Percentiles rank a stretch among this genome's conserved stretches.
These are phyloP conservation scores for Tarenaya hassleriana DNA, from an alignment of 345 rosid genomes.

Conservation along the genomic window DNA sequence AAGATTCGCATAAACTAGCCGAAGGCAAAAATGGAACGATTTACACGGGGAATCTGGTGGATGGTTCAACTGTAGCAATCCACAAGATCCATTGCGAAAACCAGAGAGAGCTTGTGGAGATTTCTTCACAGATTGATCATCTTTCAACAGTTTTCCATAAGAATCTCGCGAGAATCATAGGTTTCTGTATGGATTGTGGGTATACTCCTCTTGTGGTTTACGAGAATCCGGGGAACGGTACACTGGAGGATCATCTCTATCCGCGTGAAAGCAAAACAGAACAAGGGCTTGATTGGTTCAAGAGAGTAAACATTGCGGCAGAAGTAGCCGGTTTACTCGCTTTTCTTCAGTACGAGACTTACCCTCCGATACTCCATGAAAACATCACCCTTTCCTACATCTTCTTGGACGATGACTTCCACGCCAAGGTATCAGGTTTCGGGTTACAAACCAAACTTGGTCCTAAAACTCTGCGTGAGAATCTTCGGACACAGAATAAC, in stretches of 20 bases:
- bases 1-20: slow-evolving; percentile 44
- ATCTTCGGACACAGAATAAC: slow-evolving; percentile 11
- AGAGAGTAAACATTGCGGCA: slow-evolving; percentile 51
- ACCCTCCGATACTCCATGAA: slow-evolving; percentile 60
- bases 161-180: slow-evolving; percentile 61
- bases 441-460: slow-evolving; percentile 32
- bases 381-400: slow-evolving; percentile 47
- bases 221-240: slow-evolving; percentile 65
- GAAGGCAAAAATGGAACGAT: slow-evolving; percentile 41
- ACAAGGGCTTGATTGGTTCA: slow-evolving; percentile 62
- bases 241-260: slow-evolving; percentile 45
- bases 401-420: slow-evolving; percentile 50
- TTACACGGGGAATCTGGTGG: slow-evolving; percentile 49
- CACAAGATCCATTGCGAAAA: slow-evolving; percentile 56
- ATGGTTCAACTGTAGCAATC: slow-evolving; percentile 58
- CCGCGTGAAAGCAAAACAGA: slow-evolving; percentile 23
- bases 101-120: slow-evolving; percentile 49
- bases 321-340: slow-evolving; percentile 62
- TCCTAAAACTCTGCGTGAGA: neutral
- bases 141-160: slow-evolving; percentile 49
- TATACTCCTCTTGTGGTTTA: slow-evolving; percentile 51
- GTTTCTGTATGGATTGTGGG: slow-evolving; percentile 59
- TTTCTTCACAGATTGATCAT: slow-evolving; percentile 50
- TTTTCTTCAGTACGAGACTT: slow-evolving; percentile 52
- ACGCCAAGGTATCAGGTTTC: slow-evolving; percentile 58